Evolutionary conservation across 306 rosid species (phyloP), one percentile per base, ranked within the genome.

Genomic region (Aeschynomene evenia): DNA sequence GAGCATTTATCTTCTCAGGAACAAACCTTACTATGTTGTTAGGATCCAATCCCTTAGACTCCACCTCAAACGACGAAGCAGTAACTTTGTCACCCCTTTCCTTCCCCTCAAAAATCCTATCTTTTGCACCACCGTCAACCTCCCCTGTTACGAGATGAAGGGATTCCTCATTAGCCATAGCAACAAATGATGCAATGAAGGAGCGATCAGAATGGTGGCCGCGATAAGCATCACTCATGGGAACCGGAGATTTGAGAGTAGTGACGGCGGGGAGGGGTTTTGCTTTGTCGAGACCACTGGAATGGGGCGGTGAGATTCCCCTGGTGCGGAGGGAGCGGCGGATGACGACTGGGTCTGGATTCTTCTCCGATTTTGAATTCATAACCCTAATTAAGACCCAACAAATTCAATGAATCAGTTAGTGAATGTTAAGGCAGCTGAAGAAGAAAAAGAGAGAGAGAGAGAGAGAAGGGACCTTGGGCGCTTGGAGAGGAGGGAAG

Each of bases 321-420:
- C 92, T 83, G 4, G 83, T 75, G 5, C 98, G 88, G 33, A 88
- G 70, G 40, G 98, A 94, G 42, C 95, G 89, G 43, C 98, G 81
- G 6, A 85, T 69, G 3, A 87, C 90, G 0, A 81, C 9, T 65
- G 83, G 9, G 6, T 55, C 78, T 82, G 88, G 85, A 19, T 82
- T 83, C 79, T 79, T 85, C 70, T 77, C 77, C 5, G 74, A 81
- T 76, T 75, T 87, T 31, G 84, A n/a, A n/a, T n/a, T 29, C 70
- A 19, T 85, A 10, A 12, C 76, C 63, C 97, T 94, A 26, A 26
- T 26, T 26, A 70, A 7, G 66, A 15, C 0, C 9, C 42, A 70
- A n/a, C n/a, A n/a, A n/a, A 33, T 16, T 13, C 0, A 28, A 12
- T 33, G 9, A 2, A n/a, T 23, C 58, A 70, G 9, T 0, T n/a